Evolutionary conservation across 1,284 basidiomycete genomes (phyloP).

Genomic region (Mycena citricolor): DNA sequence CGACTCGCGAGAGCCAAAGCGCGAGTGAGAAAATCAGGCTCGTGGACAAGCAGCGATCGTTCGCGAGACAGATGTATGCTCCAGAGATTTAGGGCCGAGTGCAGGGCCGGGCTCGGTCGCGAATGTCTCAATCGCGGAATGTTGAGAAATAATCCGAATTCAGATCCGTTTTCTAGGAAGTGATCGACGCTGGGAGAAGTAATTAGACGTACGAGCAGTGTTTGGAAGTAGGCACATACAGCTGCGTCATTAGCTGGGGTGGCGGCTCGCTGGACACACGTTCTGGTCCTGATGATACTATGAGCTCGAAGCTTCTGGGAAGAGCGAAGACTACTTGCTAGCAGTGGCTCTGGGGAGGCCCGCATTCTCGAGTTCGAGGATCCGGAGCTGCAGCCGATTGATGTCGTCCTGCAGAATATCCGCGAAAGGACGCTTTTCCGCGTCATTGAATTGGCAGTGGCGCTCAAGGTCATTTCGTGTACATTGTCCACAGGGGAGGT

Average conservation of each 20-base stretch:
- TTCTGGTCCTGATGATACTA: neutral
- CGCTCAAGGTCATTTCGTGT: constrained; percentile 40
- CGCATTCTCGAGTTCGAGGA: constrained; percentile 45
- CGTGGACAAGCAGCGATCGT: constrained; percentile 34
- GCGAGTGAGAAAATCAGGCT: constrained; percentile 41
- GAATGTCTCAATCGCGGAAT: constrained; percentile 35
- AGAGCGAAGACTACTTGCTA: neutral
- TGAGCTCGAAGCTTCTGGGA: no score
- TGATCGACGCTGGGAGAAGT: constrained; percentile 35
- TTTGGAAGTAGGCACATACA: neutral
- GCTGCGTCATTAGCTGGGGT: neutral
- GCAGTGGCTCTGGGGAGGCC: constrained; percentile 34
- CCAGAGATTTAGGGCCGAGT: constrained; percentile 43
- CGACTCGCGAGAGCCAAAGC: constrained; percentile 44
- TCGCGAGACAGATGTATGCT: constrained; percentile 42
- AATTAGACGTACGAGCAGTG: neutral
- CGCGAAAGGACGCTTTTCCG: constrained; percentile 40
- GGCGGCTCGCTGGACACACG: constrained; percentile 12
- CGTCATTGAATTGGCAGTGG: constrained; percentile 45
- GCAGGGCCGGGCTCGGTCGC: constrained; percentile 13
- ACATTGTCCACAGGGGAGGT: constrained; percentile 46
- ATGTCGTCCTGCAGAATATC: constrained; percentile 44
- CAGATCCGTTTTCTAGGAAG: constrained; percentile 41
- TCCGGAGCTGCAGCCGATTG: constrained; percentile 39
- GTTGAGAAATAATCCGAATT: constrained; percentile 52